Percentiles rank a stretch among this genome's conserved stretches.
phyloP scores from a whole-genome alignment of 805 yeast genomes.

The Saccharomyces kudriavzevii region DNA sequence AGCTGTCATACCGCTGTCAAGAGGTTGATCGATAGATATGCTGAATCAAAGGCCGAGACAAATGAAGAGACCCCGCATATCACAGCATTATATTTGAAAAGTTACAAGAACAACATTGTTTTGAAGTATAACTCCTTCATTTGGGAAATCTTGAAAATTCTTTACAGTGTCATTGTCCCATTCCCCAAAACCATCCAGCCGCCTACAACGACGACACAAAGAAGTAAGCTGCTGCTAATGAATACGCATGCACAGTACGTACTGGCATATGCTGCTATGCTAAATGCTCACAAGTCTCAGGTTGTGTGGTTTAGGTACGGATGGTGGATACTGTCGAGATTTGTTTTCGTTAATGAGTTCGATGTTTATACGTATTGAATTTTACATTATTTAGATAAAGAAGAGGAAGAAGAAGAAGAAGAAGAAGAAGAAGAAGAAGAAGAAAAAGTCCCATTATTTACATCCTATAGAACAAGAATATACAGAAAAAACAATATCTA shows the following conservation, averaged over 20 bases:
- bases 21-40: constrained; percentile 6
- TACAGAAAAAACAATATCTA: not conserved
- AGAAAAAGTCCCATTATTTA: not conserved
- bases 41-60: not conserved
- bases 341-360: constrained; percentile 68
- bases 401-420: too few relatives aligned
- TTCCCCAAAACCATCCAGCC: not conserved
- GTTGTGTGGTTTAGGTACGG: constrained; percentile 93
- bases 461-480: not conserved
- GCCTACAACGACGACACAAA: not conserved
- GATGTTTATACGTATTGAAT: constrained; percentile 6
- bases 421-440: too few relatives aligned
- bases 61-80: not conserved
- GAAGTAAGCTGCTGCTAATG: constrained; percentile 23
- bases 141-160: constrained; percentile 4
- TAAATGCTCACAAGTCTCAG: constrained; percentile 75
- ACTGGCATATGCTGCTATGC: constrained; percentile 59
- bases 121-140: constrained; percentile 22
- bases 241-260: constrained; percentile 28
- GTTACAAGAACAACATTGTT: constrained; percentile 12
- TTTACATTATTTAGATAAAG: not conserved
- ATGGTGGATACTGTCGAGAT: constrained; percentile 73
- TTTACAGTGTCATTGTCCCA: not conserved
- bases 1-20: constrained; percentile 48
- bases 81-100: constrained; percentile 8